Percentiles rank a stretch among this genome's conserved stretches.
Conservation (phyloP, 176 grass and related monocot species). For the Oryza coarctata region DNA sequence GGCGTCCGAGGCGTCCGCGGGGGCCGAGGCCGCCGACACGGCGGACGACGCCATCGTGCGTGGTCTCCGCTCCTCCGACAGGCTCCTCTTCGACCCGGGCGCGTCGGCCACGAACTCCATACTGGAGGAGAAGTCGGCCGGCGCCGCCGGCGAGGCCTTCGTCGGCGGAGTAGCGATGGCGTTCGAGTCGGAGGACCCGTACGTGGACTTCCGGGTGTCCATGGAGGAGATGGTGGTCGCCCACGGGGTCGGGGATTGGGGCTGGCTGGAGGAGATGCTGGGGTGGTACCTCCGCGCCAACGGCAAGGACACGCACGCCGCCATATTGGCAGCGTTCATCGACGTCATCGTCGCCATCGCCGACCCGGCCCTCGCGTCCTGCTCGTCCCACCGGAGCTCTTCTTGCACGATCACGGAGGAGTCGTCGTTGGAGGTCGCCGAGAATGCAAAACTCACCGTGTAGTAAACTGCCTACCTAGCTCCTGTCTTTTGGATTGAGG, state of each 20-base stretch:
- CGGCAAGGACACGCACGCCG: constrained; percentile 48
- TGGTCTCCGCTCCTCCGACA: constrained; percentile 51
- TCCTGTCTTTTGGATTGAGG: background rate
- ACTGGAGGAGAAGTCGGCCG: constrained; percentile 22
- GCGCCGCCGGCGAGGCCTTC: constrained; percentile 13
- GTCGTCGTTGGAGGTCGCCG: constrained; percentile 18
- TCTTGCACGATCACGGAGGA: constrained; percentile 15
- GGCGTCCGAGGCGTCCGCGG: constrained; percentile 42
- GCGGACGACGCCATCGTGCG: constrained; percentile 43
- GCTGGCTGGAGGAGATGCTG: constrained; percentile 80
- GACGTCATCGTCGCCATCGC: constrained; percentile 68
- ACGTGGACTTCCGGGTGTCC: constrained; percentile 72
- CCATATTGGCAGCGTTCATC: constrained; percentile 69
- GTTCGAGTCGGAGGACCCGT: constrained; percentile 76
- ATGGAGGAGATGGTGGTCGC: constrained; percentile 79
- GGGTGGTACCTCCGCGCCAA: constrained; percentile 71
- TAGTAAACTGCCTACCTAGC: background rate
- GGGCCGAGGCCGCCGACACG: background rate
- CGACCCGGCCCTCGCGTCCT: constrained; percentile 28
- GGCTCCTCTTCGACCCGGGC: constrained; percentile 64
- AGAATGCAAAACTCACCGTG: constrained; percentile 19
- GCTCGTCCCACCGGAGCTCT: constrained; percentile 18
- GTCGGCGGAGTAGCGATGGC: constrained; percentile 51
- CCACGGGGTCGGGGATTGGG: constrained; percentile 58
- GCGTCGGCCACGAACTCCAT: constrained; percentile 62